A percentile compares a stretch with the other conserved stretches of the same genome.
These are phyloP conservation scores for Penicillium paneum DNA, from an alignment of 2,329 filamentous ascomycete genomes.

Conservation along the genomic window DNA sequence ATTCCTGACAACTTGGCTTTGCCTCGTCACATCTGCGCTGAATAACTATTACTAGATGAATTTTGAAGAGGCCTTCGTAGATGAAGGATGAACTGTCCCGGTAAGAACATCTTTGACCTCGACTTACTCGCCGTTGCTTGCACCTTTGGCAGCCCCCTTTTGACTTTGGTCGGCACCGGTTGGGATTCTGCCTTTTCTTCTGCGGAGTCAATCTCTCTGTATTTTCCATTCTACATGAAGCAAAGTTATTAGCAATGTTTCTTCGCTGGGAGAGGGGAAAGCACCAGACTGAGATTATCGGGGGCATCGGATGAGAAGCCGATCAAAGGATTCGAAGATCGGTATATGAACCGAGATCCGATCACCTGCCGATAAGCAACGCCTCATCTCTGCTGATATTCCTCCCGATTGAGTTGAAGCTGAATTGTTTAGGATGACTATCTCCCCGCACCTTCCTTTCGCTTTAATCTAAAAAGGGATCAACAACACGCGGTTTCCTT, in stretches of 20 bases:
- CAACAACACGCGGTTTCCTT: background rate
- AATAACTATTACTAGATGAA: background rate
- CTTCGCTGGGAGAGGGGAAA: background rate
- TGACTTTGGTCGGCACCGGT: constrained; percentile 23
- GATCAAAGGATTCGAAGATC: background rate
- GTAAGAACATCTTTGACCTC: constrained; percentile 10
- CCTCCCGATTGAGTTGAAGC: background rate
- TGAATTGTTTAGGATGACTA: background rate
- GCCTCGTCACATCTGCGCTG: constrained; percentile 26
- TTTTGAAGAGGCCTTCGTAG: background rate
- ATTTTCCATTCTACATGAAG: background rate
- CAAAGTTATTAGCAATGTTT: background rate
- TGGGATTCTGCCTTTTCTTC: constrained; percentile 22
- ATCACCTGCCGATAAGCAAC: constrained; percentile 8
- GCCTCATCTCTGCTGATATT: background rate
- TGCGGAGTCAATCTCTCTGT: background rate
- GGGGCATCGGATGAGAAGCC: constrained; percentile 4
- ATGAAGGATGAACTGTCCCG: constrained; percentile 2
- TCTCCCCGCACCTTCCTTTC: background rate
- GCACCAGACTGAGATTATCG: background rate
- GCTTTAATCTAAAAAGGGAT: background rate
- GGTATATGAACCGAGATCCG: constrained; percentile 2
- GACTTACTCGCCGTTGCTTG: constrained; percentile 27
- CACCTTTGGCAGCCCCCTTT: constrained; percentile 23
- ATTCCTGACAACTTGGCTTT: constrained; percentile 24